A percentile compares a stretch with the other conserved stretches of the same genome.
These are phyloP conservation scores for Globisporangium mamillatum DNA, from an alignment of 352 stramenopile genomes.

Conservation along the genomic window DNA sequence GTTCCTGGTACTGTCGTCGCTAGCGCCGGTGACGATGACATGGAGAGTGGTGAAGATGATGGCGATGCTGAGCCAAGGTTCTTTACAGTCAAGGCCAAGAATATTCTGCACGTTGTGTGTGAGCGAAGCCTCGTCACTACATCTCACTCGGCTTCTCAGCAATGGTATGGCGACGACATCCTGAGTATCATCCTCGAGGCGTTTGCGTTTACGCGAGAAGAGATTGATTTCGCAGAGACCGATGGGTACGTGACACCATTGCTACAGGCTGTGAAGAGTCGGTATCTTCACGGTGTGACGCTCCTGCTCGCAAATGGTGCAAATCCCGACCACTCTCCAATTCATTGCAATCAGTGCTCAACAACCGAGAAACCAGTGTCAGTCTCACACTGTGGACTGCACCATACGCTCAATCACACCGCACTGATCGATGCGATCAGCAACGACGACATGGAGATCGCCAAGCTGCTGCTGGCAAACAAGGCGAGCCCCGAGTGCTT, in stretches of 20 bases:
- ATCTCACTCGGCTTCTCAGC: background rate
- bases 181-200: conserved; percentile 8
- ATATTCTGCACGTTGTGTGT: conserved; percentile 7
- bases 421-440: background rate
- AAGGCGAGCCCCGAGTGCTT: conserved; percentile 4
- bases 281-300: conserved; percentile 30
- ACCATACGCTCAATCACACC: conserved; percentile 1
- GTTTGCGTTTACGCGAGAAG: conserved; percentile 8
- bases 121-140: background rate
- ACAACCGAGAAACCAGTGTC: conserved; percentile 8
- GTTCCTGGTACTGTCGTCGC: background rate
- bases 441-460: conserved; percentile 2
- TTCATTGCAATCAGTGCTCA: conserved; percentile 37
- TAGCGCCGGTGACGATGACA: background rate
- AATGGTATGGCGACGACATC: conserved; percentile 14
- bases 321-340: conserved; percentile 43
- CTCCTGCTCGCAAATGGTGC: conserved; percentile 34
- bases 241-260: background rate
- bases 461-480: conserved; percentile 2
- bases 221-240: conserved; percentile 5
- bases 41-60: background rate
- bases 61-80: background rate
- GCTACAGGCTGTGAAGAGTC: background rate
- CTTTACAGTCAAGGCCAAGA: conserved; percentile 2
- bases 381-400: conserved; percentile 4